phyloP scores from a whole-genome alignment of 495 filamentous ascomycete species.

The Talaromyces trachyspermus region DNA sequence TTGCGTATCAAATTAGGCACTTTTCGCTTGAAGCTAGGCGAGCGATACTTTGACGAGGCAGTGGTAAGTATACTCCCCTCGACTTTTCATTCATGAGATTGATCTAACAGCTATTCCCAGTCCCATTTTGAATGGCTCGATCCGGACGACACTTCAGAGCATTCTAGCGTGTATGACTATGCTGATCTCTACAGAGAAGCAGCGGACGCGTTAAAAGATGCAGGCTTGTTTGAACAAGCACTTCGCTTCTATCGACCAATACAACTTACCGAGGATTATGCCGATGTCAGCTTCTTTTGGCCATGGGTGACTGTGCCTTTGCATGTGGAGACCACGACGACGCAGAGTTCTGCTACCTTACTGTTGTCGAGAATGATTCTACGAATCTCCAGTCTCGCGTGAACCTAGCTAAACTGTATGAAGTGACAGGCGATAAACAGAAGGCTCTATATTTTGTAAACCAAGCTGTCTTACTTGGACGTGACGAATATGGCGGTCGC shows the following conservation, averaged over 20 bases:
- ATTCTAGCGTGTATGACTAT: constrained; percentile 52
- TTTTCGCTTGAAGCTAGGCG: constrained; percentile 62
- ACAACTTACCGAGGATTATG: constrained; percentile 47
- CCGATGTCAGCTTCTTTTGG: constrained; percentile 58
- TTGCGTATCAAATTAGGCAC: constrained; percentile 80
- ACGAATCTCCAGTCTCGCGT: constrained; percentile 64
- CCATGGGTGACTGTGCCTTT: constrained; percentile 66
- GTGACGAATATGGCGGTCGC: constrained; percentile 30
- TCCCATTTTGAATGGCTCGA: constrained; percentile 60
- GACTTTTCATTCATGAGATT: neutral
- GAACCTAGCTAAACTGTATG: constrained; percentile 72
- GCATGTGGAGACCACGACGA: constrained; percentile 52
- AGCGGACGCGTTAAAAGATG: constrained; percentile 57
- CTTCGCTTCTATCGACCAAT: constrained; percentile 68
- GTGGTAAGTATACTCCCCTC: constrained; percentile 44
- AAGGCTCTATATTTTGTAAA: constrained; percentile 68
- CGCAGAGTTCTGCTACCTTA: constrained; percentile 68
- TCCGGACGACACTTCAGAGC: constrained; percentile 41
- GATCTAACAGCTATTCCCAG: constrained; percentile 19
- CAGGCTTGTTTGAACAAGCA: constrained; percentile 51
- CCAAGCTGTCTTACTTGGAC: constrained; percentile 58
- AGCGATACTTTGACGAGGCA: constrained; percentile 61
- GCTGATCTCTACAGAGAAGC: constrained; percentile 70
- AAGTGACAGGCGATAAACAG: constrained; percentile 57
- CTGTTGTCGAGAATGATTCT: constrained; percentile 60